A percentile compares a stretch with the other conserved stretches of the same genome.
Conservation (phyloP, 2,329 filamentous ascomycete species). For the Sporothrix curviconia region DNA sequence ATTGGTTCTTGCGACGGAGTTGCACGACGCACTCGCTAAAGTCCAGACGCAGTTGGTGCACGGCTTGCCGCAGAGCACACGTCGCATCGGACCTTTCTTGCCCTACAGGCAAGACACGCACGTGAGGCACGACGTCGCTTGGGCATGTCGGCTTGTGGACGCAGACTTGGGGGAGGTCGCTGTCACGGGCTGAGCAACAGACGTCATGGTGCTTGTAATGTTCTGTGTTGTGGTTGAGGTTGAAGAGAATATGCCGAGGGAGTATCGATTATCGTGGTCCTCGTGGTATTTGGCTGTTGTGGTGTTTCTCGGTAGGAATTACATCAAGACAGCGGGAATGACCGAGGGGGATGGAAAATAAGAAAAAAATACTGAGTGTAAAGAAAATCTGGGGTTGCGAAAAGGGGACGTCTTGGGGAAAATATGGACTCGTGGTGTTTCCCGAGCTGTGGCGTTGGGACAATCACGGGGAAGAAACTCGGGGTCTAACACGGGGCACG, state of each 20-base stretch:
- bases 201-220: too few species aligned
- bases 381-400: background rate
- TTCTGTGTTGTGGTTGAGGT: background rate
- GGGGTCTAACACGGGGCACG: too few species aligned
- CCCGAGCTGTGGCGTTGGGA: too few species aligned
- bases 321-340: background rate
- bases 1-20: constrained; percentile 6
- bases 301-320: background rate
- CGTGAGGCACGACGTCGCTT: constrained; percentile 8
- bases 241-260: background rate
- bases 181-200: too few species aligned
- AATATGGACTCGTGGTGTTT: background rate
- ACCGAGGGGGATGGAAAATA: background rate
- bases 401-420: background rate
- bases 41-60: constrained; percentile 16
- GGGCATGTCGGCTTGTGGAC: background rate
- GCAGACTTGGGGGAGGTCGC: too few species aligned
- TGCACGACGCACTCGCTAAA: constrained; percentile 13
- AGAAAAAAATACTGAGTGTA: background rate
- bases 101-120: constrained; percentile 11
- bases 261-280: background rate
- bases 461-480: too few species aligned
- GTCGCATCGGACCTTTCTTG: constrained; percentile 16
- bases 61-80: constrained; percentile 13
- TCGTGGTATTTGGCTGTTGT: background rate